Base-by-base conservation (phyloP, 2,329 filamentous ascomycete species). In the Ophidiomyces ophidiicola region DNA sequence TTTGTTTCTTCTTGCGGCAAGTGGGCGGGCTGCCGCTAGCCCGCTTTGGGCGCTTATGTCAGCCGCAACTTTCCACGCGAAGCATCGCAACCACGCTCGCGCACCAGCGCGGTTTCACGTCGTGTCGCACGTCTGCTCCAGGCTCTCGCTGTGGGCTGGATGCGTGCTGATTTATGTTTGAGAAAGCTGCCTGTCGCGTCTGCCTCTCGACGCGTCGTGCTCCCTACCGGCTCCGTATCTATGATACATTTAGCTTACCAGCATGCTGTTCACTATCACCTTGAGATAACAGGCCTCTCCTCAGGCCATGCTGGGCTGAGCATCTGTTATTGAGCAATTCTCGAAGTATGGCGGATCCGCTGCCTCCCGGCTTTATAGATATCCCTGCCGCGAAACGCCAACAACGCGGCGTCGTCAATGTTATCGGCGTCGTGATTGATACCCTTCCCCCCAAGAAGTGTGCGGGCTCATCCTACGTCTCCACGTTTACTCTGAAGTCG, bases 381-480 rank as follows among this genome's bases (percentile, higher is more conserved):
- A 36, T 46, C 20, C 14, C 26, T 12, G 42, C 42, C 7, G 46
- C 44, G 12, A 35, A 42, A 24, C 36, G 20, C 14, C 30, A 26
- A 21, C 38, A 19, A 6, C 6, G 11, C n/a, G 37, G 32, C 32
- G 47, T 6, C 11, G 63, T 78, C 46, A 79, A 66, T 58, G 61
- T 90, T 28, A 70, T 85, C 36, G 86, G 84, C 1, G 59, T 88
- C 3, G 72, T 88, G 3, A 72, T 74, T 36, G 82, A 88, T 49
- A 69, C 68, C 34, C 68, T 74, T 41, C 58, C 67, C 1, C 71
- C 75, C 1, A 65, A 63, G 0, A 41, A 54, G 7, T 76, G 76
- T 1, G 62, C 45, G 39, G 69, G 71, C 15, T 51, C 55, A 17
- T 78, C 82, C 69, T 71, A 58, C 50, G 80, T 79, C 56, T 72